Base-by-base conservation (phyloP, 176 grass and related monocot genomes). In the Eragrostis nindensis region DNA sequence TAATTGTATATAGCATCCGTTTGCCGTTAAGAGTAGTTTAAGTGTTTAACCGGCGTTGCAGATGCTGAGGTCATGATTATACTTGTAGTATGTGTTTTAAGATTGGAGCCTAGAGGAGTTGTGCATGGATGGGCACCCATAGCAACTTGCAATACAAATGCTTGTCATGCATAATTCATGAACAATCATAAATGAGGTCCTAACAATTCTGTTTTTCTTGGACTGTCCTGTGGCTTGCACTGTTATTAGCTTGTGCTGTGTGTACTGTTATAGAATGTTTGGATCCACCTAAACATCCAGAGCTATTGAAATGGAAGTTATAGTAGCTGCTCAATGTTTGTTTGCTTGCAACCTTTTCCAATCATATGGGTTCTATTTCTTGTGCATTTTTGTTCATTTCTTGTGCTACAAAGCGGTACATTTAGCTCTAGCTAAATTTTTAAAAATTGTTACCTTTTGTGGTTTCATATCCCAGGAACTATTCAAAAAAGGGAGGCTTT, bases 111-210 rank as follows among this genome's bases (percentile, higher is more conserved):
- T 52, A 4, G 12, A 19, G 25, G 57, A 40, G 21, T 39, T 68
- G 54, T 24, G 17, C 32, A 47, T 71, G 2, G 21, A 45, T 39
- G 62, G 25, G 64, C 19, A 57, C 41, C 15, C 11, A 45, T 36
- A 40, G 16, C 22, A 52, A 82, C 55, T 82, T 76, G 13, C 45
- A 38, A 42, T 32, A 36, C 38, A 14, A 65, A 45, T 53, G 65
- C 50, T 66, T 80, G 64, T 36, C 79, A 71, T 54, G 65, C 68
- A 55, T 26, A 66, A 54, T 64, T 65, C 18, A 79, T 73, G 40
- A 64, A 47, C 46, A 65, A 65, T 81, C 26, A 76, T 65, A 15
- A 69, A 65, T 30, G 56, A 60, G n/a, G 24, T 80, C 25, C 11
- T 68, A 54, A 15, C n/a, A 1, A 30, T 82, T 7, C 4, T 64